Conservation (phyloP, 2,329 filamentous ascomycete genomes). For the Penicillium concentricum region DNA sequence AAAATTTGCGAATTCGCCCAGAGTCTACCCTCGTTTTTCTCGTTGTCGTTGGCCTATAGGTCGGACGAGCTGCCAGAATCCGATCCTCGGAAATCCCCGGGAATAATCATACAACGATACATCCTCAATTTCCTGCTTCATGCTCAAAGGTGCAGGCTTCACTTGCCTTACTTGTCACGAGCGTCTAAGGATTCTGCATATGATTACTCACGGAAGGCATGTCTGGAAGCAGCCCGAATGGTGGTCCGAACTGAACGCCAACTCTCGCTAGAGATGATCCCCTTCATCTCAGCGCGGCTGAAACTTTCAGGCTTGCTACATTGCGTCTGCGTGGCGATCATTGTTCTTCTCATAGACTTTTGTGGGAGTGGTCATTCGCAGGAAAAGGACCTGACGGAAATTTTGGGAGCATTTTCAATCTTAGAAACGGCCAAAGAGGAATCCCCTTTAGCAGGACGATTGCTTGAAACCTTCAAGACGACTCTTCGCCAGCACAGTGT, state of each 20-base stretch:
- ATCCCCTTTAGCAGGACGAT: conserved; percentile 27
- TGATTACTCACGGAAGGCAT: conserved; percentile 35
- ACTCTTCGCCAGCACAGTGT: conserved; percentile 27
- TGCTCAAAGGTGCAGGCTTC: conserved; percentile 38
- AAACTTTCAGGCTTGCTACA: conserved; percentile 31
- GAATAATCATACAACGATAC: conserved; percentile 34
- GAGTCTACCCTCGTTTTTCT: conserved; percentile 37
- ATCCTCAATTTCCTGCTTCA: conserved; percentile 37
- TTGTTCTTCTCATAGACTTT: conserved; percentile 41
- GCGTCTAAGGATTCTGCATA: conserved; percentile 30
- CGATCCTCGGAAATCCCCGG: conserved; percentile 10
- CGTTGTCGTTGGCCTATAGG: conserved; percentile 22
- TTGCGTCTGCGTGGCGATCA: conserved; percentile 39
- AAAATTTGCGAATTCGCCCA: conserved; percentile 32
- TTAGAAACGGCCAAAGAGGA: conserved; percentile 34
- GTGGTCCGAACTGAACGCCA: conserved; percentile 29
- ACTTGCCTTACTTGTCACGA: conserved; percentile 38
- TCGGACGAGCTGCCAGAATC: conserved; percentile 2
- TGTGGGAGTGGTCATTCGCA: conserved; percentile 30
- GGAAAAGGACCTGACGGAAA: conserved; percentile 30
- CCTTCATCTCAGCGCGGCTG: conserved; percentile 25
- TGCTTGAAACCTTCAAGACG: conserved; percentile 34
- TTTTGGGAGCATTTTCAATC: conserved; percentile 33
- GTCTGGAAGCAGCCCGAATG: conserved; percentile 35
- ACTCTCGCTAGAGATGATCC: conserved; percentile 17